Conservation (phyloP, 2,329 filamentous ascomycete species). For the Aspergillus sp. region DNA sequence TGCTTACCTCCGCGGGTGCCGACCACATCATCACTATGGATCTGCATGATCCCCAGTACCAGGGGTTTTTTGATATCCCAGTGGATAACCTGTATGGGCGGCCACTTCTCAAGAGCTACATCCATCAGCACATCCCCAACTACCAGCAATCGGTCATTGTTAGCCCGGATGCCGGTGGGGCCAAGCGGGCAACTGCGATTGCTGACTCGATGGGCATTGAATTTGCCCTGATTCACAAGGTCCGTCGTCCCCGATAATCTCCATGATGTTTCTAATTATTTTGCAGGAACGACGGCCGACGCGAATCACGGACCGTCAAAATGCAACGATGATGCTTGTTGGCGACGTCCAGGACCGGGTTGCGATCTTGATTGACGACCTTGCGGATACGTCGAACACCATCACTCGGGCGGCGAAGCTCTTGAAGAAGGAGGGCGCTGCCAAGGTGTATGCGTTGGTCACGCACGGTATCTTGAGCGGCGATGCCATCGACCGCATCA, state of each 20-base stretch:
- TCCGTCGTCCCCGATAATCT: slow-evolving; percentile 31
- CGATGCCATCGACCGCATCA: slow-evolving; percentile 88
- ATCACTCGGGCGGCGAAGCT: slow-evolving; percentile 93
- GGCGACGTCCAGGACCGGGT: slow-evolving; percentile 72
- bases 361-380: slow-evolving; percentile 86
- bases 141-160: slow-evolving; percentile 84
- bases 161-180: slow-evolving; percentile 90
- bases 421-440: slow-evolving; percentile 88
- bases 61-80: slow-evolving; percentile 97
- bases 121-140: slow-evolving; percentile 72
- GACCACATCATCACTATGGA: slow-evolving; percentile 99
- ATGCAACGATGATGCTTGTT: slow-evolving; percentile 86
- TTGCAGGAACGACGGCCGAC: slow-evolving; percentile 75
- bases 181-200: slow-evolving; percentile 91
- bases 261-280: slow-evolving; percentile 13
- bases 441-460: slow-evolving; percentile 78
- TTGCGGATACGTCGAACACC: slow-evolving; percentile 93
- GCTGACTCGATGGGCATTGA: slow-evolving; percentile 88
- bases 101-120: slow-evolving; percentile 51
- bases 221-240: slow-evolving; percentile 97
- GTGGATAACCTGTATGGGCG: slow-evolving; percentile 88
- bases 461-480: slow-evolving; percentile 94
- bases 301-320: slow-evolving; percentile 71
- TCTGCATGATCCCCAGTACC: slow-evolving; percentile 89
- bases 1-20: slow-evolving; percentile 88